Evolutionary conservation across 352 stramenopile genomes (phyloP).

Genomic region (Sclerospora graminicola): DNA sequence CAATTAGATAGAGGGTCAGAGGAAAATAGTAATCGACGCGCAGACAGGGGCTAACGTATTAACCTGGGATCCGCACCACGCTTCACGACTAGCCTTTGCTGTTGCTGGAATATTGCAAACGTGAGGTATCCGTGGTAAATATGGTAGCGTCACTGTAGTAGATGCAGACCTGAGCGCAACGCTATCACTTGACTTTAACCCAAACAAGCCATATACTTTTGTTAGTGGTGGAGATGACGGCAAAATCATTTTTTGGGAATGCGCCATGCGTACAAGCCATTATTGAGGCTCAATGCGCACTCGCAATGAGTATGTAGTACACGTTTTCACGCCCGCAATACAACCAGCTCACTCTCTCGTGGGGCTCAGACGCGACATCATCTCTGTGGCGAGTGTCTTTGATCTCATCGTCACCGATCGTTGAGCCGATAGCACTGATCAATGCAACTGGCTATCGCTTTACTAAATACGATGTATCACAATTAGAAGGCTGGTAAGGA

Average conservation of each 20-base stretch:
- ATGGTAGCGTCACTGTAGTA: constrained; percentile 30
- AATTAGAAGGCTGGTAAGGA: too few species aligned
- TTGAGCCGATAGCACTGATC: too few species aligned
- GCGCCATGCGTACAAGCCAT: constrained; percentile 54
- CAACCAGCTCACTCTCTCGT: constrained; percentile 94
- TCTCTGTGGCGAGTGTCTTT: constrained; percentile 95
- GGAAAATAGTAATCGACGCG: constrained; percentile 33
- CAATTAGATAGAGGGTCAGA: constrained; percentile 25
- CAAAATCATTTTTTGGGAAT: constrained; percentile 98
- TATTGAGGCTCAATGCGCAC: constrained; percentile 88
- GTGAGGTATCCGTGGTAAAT: constrained; percentile 58
- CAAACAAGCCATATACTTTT: constrained; percentile 92
- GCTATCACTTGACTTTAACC: constrained; percentile 94
- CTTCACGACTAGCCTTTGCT: constrained; percentile 48
- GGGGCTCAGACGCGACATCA: constrained; percentile 88
- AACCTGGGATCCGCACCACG: constrained; percentile 80
- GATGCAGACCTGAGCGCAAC: constrained; percentile 48
- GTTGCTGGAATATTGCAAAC: constrained; percentile 50
- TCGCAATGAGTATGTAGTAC: constrained; percentile 88
- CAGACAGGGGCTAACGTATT: constrained; percentile 20
- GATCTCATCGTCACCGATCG: constrained; percentile 94
- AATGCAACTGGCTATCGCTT: too few species aligned
- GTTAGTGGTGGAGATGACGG: constrained; percentile 90
- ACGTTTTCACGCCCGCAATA: constrained; percentile 97
- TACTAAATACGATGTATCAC: too few species aligned